Base-by-base conservation (phyloP, 2,329 filamentous ascomycete genomes). In the Cladobotryum protrusum region DNA sequence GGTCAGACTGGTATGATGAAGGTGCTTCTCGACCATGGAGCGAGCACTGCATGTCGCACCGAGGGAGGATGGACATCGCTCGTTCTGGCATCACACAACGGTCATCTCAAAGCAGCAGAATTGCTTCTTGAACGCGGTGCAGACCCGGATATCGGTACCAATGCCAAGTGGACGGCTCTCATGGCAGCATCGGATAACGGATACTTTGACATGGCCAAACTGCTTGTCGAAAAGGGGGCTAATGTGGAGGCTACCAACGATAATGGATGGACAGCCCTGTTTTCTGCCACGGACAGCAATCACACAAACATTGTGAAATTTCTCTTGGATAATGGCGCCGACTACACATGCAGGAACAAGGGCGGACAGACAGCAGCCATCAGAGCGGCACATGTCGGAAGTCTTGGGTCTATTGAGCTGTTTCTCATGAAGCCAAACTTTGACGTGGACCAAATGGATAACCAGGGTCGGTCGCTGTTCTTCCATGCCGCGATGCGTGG, bases 401-500 rank as follows among this genome's bases (percentile, higher is more conserved):
- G 43, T 2, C 8, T 41, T 13, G 37, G 20, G 14, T 20, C 42
- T 5, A 7, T 53, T 13, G 19, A 42, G 4, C 14, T 47, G 4
- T 53, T 53, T 14, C 37, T 51, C 19, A 15, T n/a, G 20, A 5
- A 24, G 4, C 45, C 20, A 1, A 35, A 33, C 6, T 51, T 53
- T 14, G 35, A 48, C 4, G 32, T 48, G 14, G 48, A 53, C 7
- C 17, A 42, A 5, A 20, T 48, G 7, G 49, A 53, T 13, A 51
- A 19, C n/a, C 14, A 32, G 2, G 52, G 45, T 32, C 48, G 52
- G 7, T 48, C 52, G 29, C 17, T 42, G 17, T 29, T 53, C 45
- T 53, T 53, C 37, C 49, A 51, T 9, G 52, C 52, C 5, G 52
- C 52, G 3, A 45, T 52, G 48, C 41, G 52, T 20, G 52, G 52